A percentile compares a stretch with the other conserved stretches of the same genome.
Conservation (phyloP, 495 filamentous ascomycete species). For the Aspergillus carlsbadensis region DNA sequence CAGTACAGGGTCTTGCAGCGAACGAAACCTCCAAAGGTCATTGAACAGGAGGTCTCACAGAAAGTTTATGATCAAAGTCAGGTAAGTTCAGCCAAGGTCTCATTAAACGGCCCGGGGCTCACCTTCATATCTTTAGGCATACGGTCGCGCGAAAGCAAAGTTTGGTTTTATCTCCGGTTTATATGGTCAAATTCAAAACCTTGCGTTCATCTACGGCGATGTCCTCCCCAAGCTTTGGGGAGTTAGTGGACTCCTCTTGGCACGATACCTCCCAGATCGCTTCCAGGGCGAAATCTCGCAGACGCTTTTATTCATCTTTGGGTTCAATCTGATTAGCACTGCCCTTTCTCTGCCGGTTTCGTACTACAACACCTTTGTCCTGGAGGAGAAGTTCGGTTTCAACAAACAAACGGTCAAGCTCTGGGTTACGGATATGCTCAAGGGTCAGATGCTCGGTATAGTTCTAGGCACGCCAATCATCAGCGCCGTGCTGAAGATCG, state of each 20-base stretch:
- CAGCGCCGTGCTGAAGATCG: conserved; percentile 83
- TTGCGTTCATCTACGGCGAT: conserved; percentile 85
- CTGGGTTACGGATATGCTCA: conserved; percentile 89
- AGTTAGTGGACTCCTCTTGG: conserved; percentile 70
- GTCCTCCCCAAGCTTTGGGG: conserved; percentile 88
- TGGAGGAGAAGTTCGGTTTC: conserved; percentile 97
- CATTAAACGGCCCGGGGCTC: background rate
- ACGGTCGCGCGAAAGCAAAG: conserved; percentile 91
- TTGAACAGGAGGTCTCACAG: conserved; percentile 81
- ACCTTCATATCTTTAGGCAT: conserved; percentile 55
- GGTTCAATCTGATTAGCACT: conserved; percentile 78
- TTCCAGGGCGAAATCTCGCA: conserved; percentile 93
- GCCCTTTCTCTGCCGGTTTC: conserved; percentile 74
- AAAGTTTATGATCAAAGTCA: conserved; percentile 94
- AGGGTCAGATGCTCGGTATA: conserved; percentile 78
- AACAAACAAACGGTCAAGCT: conserved; percentile 93
- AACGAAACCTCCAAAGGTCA: conserved; percentile 76
- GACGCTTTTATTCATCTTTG: conserved; percentile 87
- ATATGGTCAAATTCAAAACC: conserved; percentile 81
- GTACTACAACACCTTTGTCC: conserved; percentile 90
- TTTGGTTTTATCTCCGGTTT: conserved; percentile 76
- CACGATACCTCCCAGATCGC: conserved; percentile 67
- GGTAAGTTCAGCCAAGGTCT: conserved; percentile 35
- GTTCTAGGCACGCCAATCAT: conserved; percentile 82
- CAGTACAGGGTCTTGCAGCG: conserved; percentile 83